Conservation (phyloP, 306 rosid genomes). For the Sicyos edulis region DNA sequence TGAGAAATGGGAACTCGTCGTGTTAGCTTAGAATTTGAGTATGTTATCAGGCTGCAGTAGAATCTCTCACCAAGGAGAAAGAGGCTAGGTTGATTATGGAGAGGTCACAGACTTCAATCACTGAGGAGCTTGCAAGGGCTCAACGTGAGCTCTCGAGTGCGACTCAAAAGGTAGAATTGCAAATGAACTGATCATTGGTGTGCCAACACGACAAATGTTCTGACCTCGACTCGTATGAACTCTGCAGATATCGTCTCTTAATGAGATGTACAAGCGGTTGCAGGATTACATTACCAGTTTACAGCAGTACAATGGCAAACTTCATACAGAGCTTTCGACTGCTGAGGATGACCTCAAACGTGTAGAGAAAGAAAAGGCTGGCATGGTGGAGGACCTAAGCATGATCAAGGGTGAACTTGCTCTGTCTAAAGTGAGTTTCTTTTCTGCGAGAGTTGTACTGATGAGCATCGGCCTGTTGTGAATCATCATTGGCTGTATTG, state of each 20-base stretch:
- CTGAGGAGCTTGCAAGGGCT: conserved; percentile 75
- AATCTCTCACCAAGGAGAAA: conserved; percentile 64
- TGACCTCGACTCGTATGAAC: conserved; percentile 13
- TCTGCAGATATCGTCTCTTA: conserved; percentile 76
- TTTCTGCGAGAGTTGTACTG: conserved; percentile 9
- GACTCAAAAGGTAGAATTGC: conserved; percentile 67
- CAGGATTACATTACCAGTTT: conserved; percentile 93
- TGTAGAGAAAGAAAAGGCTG: conserved; percentile 75
- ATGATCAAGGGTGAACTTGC: conserved; percentile 78
- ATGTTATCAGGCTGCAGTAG: conserved; percentile 57
- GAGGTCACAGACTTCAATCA: conserved; percentile 59
- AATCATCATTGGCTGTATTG: neutral
- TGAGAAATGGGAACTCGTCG: neutral
- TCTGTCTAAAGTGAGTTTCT: conserved; percentile 63
- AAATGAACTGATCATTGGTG: neutral
- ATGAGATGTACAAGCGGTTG: conserved; percentile 88
- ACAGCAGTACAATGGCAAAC: conserved; percentile 90
- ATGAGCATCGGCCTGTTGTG: neutral
- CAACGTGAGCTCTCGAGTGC: conserved; percentile 84
- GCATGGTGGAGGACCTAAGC: conserved; percentile 65
- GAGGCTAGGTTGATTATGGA: conserved; percentile 68
- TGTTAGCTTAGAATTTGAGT: conserved; percentile 13
- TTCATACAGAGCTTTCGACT: conserved; percentile 84
- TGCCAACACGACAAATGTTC: neutral
- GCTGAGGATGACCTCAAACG: conserved; percentile 82